Conservation (phyloP, 2,329 filamentous ascomycete genomes). For the Coleophoma eucalyptorum region DNA sequence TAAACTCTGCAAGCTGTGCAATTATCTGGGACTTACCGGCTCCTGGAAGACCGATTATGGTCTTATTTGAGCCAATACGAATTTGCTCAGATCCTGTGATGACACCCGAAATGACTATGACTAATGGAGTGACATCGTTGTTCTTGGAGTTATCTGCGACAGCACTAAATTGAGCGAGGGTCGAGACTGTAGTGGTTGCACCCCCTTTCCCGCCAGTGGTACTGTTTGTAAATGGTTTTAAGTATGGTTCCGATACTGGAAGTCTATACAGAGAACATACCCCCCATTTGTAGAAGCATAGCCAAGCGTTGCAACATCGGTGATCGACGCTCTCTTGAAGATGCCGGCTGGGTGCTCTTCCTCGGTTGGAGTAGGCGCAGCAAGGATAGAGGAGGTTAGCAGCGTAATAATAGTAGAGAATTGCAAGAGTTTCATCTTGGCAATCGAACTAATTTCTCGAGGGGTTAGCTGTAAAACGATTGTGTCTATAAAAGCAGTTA, state of each 20-base stretch:
- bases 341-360: conserved; percentile 32
- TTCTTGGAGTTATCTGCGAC: conserved; percentile 36
- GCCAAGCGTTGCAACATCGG: conserved; percentile 25
- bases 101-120: conserved; percentile 41
- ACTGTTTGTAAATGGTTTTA: not conserved
- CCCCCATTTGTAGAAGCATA: conserved; percentile 36
- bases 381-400: conserved; percentile 38
- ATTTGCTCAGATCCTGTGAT: conserved; percentile 40
- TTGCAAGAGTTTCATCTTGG: no score
- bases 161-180: conserved; percentile 42
- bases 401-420: not conserved
- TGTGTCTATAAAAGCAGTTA: no score
- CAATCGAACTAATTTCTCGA: no score
- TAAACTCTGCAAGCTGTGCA: conserved; percentile 14
- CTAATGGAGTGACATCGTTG: conserved; percentile 31
- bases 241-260: not conserved
- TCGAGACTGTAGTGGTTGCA: conserved; percentile 48
- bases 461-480: no score
- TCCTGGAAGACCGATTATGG: conserved; percentile 36
- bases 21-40: conserved; percentile 10
- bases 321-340: conserved; percentile 39
- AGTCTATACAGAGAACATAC: not conserved
- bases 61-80: conserved; percentile 44
- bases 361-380: conserved; percentile 45
- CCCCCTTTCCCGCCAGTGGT: conserved; percentile 52